Evolutionary conservation across 345 rosid genomes (phyloP), one percentile per base, ranked within the genome.

Genomic region (Boechera stricta): DNA sequence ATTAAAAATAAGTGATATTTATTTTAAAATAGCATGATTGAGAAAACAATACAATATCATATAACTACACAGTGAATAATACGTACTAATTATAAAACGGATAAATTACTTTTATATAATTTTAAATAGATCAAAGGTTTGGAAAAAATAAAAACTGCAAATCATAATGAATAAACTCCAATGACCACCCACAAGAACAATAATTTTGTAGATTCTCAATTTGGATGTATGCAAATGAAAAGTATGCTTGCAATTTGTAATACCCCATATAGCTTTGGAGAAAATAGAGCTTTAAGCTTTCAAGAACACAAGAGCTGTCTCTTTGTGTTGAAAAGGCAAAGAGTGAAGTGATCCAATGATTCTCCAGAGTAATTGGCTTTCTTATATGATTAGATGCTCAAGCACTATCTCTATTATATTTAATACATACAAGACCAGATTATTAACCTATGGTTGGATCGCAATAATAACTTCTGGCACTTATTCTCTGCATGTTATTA

Each of bases 331-430:
- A 63, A 77, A 70, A 55, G 76, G 69, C 21, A 76, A 61, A 45
- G 59, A 70, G 66, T 63, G 71, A 77, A 77, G 66, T 63, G 80
- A 77, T 56, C 47, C 53, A 64, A 67, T 51, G 69, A 72, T 78
- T 73, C 77, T 78, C 58, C 39, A 29, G 53, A 60, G 64, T 67
- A 53, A 59, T n/a, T 61, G 62, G 29, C 48, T 72, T 72, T 72
- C 73, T 57, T 65, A 56, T 73, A 79, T 73, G 78, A 73, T 79
- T 79, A 67, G 82, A 79, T 79, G 82, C 82, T 79, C 82, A 53
- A 79, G 82, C 82, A 79, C 66, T 67, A 68, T 67, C 82, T 60
- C n/a, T 41, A 42, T 3, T 39, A 49, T 32, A 18, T 39, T 26
- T 29, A 65, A 47, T 42, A 42, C 29, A 28, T 28, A 28, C 29